Evolutionary conservation across 306 rosid genomes (phyloP), one percentile per base, ranked within the genome.

Genomic region (Corylus avellana): DNA sequence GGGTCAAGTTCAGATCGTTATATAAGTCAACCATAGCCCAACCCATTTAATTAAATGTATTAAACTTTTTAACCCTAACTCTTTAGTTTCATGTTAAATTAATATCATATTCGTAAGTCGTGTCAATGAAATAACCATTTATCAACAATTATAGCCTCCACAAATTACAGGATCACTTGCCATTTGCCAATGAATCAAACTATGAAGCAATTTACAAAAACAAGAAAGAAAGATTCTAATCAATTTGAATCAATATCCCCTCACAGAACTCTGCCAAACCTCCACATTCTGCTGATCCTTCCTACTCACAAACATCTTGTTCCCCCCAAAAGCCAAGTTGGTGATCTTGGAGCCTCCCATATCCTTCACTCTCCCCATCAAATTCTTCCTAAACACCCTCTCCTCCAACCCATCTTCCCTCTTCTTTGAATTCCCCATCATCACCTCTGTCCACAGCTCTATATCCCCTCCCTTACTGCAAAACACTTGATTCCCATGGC

Each of bases 371-470:
- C 92, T 88, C 37, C 99, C 99, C 96, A 95, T 88, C 71, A 89
- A 61, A 78, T 91, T 93, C 88, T 84, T 93, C 90, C 91, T 85
- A 50, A 93, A 90, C 10, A 89, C 89, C 86, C 98, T 88, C 2
- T 71, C 80, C 13, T 71, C 86, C 47, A 46, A 46, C 48, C 73
- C 78, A 4, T 58, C 85, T 35, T 72, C 84, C 61, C 63, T 57
- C 3, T 54, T 81, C 68, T 54, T 82, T 12, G 27, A 39, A 75
- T 80, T 64, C 0, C 92, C 87, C 87, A 91, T 82, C 3, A 84
- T 51, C 12, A 95, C 89, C 88, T 93, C 99, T 1, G 94, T 90
- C 99, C 99, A 95, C 22, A 93, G 67, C 78, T 93, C 97, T 56
- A 95, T 74, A 46, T 85, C 84, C 14, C 97, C 97, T 73, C 90